Evolutionary conservation across 352 stramenopile genomes (phyloP).

Genomic region (Phytophthora pisi): DNA sequence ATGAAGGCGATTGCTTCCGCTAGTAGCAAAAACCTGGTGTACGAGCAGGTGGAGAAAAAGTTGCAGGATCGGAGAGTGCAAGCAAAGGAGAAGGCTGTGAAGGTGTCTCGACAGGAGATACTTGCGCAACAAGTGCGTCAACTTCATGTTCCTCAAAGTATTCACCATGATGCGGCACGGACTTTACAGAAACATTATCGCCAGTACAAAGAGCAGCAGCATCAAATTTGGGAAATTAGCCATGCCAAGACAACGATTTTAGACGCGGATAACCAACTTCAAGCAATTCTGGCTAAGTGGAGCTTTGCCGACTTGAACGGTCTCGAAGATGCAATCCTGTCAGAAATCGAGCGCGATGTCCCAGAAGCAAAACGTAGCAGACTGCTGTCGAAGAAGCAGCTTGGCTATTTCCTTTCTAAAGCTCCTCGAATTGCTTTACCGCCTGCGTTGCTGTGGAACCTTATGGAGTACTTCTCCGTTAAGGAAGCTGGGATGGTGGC

Average conservation of each 20-base stretch:
- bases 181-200: constrained; percentile 50
- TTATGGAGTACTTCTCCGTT: constrained; percentile 56
- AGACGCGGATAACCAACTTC: constrained; percentile 43
- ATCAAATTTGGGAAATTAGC: constrained; percentile 10
- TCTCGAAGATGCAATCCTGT: constrained; percentile 39
- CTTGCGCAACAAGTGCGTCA: constrained; percentile 34
- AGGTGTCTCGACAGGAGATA: constrained; percentile 21
- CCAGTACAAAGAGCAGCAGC: constrained; percentile 41
- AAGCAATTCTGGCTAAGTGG: constrained; percentile 48
- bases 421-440: constrained; percentile 47
- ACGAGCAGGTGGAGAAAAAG: constrained; percentile 71
- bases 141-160: constrained; percentile 38
- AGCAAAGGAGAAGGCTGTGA: background rate
- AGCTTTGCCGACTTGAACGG: constrained; percentile 44
- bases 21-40: constrained; percentile 75
- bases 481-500: constrained; percentile 32
- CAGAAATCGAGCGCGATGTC: constrained; percentile 47
- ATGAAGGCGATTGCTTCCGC: constrained; percentile 74
- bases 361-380: constrained; percentile 33
- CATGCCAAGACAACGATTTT: constrained; percentile 31
- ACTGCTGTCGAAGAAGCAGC: constrained; percentile 52
- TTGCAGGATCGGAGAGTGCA: constrained; percentile 36
- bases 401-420: constrained; percentile 61
- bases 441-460: constrained; percentile 39
- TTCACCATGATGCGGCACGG: constrained; percentile 53